Percentiles rank a stretch among this genome's conserved stretches.
Conservation (phyloP, 140 eudicot species). For the Senecio squalidus region DNA sequence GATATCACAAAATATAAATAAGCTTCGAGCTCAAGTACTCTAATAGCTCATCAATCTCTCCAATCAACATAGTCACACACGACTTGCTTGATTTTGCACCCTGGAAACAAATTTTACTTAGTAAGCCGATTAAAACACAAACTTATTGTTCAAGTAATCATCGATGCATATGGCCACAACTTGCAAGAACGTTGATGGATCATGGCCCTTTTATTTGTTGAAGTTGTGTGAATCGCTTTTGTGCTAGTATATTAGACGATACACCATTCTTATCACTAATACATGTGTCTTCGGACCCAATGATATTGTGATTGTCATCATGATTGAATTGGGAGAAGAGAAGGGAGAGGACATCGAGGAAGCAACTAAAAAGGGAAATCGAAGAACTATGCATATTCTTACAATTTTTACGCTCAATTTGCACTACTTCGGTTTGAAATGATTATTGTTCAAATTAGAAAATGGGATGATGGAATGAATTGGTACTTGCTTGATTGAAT, state of each 20-base stretch:
- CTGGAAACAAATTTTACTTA: not conserved
- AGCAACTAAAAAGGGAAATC: conserved; percentile 22
- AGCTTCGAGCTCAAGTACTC: no score
- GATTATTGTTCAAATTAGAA: conserved; percentile 15
- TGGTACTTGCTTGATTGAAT: conserved; percentile 15
- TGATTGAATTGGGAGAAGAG: conserved; percentile 19
- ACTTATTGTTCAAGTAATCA: conserved; percentile 5
- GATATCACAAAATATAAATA: no score
- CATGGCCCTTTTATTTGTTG: conserved; percentile 26
- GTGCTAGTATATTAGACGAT: conserved; percentile 18
- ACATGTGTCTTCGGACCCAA: not conserved
- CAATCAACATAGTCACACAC: not conserved
- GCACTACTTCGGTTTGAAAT: conserved; percentile 10
- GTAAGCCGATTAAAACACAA: not conserved
- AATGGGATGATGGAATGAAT: not conserved
- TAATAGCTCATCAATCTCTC: no score
- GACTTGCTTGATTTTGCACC: not conserved
- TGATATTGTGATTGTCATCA: not conserved
- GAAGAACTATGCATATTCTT: conserved; percentile 5
- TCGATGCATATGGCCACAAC: not conserved
- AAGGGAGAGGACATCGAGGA: conserved; percentile 18
- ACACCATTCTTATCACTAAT: not conserved
- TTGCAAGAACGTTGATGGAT: not conserved
- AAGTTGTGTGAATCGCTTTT: conserved; percentile 23
- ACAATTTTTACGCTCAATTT: not conserved